A percentile compares a stretch with the other conserved stretches of the same genome.
phyloP scores from a whole-genome alignment of 164 flowering plant genomes.

The Cinnamomum chago region DNA sequence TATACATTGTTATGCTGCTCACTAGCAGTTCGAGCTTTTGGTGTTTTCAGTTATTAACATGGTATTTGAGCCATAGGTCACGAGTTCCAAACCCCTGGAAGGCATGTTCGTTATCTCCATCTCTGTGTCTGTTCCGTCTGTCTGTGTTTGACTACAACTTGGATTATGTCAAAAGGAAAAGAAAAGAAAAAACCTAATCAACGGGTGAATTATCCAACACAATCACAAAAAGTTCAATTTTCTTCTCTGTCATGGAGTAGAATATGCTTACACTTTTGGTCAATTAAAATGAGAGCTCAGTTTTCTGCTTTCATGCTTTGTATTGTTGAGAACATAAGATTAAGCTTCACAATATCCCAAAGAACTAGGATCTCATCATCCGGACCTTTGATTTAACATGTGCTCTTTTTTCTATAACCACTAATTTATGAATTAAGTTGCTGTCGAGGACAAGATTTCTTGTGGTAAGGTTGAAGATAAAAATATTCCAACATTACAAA shows the following conservation, averaged over 20 bases:
- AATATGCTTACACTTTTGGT: background rate
- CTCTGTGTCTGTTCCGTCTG: background rate
- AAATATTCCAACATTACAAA: background rate
- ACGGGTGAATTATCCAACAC: background rate
- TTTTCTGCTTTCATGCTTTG: background rate
- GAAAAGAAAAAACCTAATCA: background rate
- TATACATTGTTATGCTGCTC: too few species aligned
- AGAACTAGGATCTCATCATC: background rate
- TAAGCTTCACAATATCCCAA: background rate
- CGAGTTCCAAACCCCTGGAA: too few species aligned
- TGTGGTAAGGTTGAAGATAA: background rate
- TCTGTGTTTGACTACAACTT: background rate
- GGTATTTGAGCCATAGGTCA: too few species aligned
- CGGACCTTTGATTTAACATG: background rate
- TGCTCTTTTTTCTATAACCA: background rate
- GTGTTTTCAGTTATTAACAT: too few species aligned
- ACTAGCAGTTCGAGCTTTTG: too few species aligned
- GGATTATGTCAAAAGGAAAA: background rate
- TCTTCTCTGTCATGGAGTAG: background rate
- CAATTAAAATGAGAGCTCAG: background rate
- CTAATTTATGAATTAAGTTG: background rate
- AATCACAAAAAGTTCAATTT: background rate
- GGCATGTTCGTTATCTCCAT: too few species aligned
- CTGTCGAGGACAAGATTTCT: background rate
- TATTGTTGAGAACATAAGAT: background rate